Conservation (phyloP, 2,329 filamentous ascomycete genomes). For the Neofusicoccum umdonicola region DNA sequence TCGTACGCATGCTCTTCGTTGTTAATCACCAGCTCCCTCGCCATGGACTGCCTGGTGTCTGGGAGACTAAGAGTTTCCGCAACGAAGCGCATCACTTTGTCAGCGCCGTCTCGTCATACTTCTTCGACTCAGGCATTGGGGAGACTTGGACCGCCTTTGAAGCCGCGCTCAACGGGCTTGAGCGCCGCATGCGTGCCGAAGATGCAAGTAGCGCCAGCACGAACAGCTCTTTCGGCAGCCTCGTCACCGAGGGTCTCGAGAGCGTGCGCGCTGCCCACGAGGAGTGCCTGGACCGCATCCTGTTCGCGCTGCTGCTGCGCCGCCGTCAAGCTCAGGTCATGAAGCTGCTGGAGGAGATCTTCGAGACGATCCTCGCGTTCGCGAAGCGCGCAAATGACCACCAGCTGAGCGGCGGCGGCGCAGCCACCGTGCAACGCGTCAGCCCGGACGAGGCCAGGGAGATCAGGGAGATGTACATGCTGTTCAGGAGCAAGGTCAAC, state of each 20-base stretch:
- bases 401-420: constrained; percentile 19
- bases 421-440: constrained; percentile 25
- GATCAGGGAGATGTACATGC: constrained; percentile 56
- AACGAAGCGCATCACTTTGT: constrained; percentile 80
- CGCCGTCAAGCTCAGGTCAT: constrained; percentile 73
- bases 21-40: constrained; percentile 46
- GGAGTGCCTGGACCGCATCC: constrained; percentile 69
- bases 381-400: constrained; percentile 39
- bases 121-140: constrained; percentile 74
- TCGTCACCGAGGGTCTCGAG: constrained; percentile 59
- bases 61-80: constrained; percentile 51
- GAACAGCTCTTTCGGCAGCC: constrained; percentile 41
- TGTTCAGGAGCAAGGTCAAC: constrained; percentile 71
- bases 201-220: constrained; percentile 42
- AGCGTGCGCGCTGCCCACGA: constrained; percentile 69
- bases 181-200: constrained; percentile 53
- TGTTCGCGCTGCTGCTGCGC: constrained; percentile 69
- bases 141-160: constrained; percentile 72
- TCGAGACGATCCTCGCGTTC: constrained; percentile 69
- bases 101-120: constrained; percentile 68
- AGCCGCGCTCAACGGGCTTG: constrained; percentile 61
- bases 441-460: constrained; percentile 32
- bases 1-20: constrained; percentile 76
- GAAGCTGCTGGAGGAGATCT: constrained; percentile 73
- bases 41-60: background rate